phyloP scores from a whole-genome alignment of 2,329 filamentous ascomycete genomes.

The Xylaria digitata region DNA sequence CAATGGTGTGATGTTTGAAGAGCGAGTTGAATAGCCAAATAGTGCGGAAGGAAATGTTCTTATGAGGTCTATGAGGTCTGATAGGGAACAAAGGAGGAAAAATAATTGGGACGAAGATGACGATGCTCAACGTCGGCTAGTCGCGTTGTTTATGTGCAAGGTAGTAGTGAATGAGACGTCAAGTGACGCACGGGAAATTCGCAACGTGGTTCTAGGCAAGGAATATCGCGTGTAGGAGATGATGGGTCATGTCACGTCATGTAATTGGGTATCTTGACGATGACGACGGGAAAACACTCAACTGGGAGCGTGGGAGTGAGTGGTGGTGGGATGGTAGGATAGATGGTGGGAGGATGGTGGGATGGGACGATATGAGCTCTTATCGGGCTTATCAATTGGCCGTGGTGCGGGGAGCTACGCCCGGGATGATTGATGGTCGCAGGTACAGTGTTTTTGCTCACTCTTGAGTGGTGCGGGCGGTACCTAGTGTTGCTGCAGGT shows the following conservation, averaged over 20 bases:
- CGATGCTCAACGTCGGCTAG: constrained; percentile 1
- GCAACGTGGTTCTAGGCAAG: constrained; percentile 31
- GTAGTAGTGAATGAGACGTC: constrained; percentile 8
- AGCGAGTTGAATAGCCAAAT: constrained; percentile 4
- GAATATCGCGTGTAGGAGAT: constrained; percentile 5
- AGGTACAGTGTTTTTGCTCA: not conserved
- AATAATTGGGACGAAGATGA: constrained; percentile 3
- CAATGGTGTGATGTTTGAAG: not conserved
- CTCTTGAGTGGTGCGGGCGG: constrained; percentile 9
- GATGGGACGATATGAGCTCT: constrained; percentile 38
- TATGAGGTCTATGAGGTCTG: constrained; percentile 7
- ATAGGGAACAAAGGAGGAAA: not conserved
- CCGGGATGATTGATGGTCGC: not conserved
- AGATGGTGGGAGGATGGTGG: constrained; percentile 25
- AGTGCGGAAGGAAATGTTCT: not conserved
- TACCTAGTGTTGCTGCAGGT: constrained; percentile 23
- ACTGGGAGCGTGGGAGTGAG: not conserved
- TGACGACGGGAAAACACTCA: constrained; percentile 26
- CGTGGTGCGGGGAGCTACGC: constrained; percentile 36
- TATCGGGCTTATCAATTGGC: constrained; percentile 39
- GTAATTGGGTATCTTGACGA: constrained; percentile 24
- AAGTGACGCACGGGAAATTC: constrained; percentile 19
- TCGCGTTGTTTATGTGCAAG: constrained; percentile 20
- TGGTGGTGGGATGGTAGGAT: constrained; percentile 11
- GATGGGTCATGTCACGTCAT: constrained; percentile 25